phyloP scores from a whole-genome alignment of 495 filamentous ascomycete genomes.

The Penicillium fimorum region DNA sequence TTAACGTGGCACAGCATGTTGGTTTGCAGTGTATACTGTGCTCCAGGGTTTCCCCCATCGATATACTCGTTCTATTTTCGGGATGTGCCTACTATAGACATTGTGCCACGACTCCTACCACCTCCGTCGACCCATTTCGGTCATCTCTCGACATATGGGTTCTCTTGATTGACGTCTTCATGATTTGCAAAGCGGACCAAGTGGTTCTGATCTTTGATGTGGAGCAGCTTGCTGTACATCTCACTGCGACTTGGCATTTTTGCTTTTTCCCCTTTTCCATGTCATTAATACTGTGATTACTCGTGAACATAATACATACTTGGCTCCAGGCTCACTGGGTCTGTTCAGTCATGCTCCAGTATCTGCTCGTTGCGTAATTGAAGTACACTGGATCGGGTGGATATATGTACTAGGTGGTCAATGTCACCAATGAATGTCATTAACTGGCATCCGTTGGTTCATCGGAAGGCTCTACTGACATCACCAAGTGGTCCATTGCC shows the following conservation, averaged over 20 bases:
- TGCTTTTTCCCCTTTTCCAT: background rate
- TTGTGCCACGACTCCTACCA: background rate
- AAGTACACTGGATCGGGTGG: background rate
- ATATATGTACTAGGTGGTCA: background rate
- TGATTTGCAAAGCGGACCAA: constrained; percentile 7
- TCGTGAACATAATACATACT: constrained; percentile 14
- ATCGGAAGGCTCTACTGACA: background rate
- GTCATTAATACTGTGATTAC: constrained; percentile 8
- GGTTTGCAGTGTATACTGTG: background rate
- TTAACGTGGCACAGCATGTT: background rate
- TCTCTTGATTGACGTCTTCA: constrained; percentile 14
- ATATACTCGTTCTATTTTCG: background rate
- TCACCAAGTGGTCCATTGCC: background rate
- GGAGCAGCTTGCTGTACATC: background rate
- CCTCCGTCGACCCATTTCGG: background rate
- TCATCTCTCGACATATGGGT: background rate
- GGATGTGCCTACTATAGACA: background rate
- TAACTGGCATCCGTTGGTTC: background rate
- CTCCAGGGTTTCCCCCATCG: background rate
- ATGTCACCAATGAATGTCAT: background rate
- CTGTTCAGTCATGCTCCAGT: background rate
- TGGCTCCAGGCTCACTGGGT: background rate
- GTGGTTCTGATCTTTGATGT: background rate
- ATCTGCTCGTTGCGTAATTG: background rate
- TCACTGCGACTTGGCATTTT: background rate